These are phyloP conservation scores for Saraca asoca DNA, from an alignment of 331 rosid species.

Conservation along the genomic window DNA sequence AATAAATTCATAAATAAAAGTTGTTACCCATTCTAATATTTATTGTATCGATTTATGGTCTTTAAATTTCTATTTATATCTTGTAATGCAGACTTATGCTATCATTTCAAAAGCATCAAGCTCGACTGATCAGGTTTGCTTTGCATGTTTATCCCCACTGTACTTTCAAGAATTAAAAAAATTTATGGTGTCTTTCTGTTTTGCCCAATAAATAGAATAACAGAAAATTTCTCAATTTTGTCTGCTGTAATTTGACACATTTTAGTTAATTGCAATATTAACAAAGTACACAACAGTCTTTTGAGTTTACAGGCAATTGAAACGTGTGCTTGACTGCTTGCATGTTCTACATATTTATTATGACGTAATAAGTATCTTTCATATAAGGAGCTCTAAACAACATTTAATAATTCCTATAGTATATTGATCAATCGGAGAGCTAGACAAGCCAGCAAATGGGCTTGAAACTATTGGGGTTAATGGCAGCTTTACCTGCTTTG, in stretches of 20 bases:
- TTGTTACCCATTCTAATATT: not conserved
- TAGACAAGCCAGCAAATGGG: not conserved
- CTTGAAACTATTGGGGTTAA: not conserved
- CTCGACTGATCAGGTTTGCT: conserved; percentile 67
- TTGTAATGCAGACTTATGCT: conserved; percentile 60
- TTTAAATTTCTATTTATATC: conserved; percentile 18
- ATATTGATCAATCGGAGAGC: not conserved
- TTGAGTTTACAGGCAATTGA: not conserved
- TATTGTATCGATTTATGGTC: conserved; percentile 6
- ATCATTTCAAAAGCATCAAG: conserved; percentile 76
- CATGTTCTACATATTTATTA: not conserved
- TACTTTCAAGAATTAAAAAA: no score
- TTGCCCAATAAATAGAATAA: not conserved
- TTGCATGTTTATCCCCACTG: no score
- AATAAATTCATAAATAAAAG: not conserved
- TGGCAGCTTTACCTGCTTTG: not conserved
- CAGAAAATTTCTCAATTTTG: not conserved
- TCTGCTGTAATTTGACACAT: not conserved
- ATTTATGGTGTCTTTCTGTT: not conserved
- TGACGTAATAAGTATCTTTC: not conserved
- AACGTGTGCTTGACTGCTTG: not conserved
- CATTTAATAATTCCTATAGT: not conserved
- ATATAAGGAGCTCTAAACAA: not conserved
- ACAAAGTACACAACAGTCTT: not conserved
- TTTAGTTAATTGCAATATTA: not conserved